phyloP scores from a whole-genome alignment of 495 filamentous ascomycete genomes.

The Parachaetomium inaequale region DNA sequence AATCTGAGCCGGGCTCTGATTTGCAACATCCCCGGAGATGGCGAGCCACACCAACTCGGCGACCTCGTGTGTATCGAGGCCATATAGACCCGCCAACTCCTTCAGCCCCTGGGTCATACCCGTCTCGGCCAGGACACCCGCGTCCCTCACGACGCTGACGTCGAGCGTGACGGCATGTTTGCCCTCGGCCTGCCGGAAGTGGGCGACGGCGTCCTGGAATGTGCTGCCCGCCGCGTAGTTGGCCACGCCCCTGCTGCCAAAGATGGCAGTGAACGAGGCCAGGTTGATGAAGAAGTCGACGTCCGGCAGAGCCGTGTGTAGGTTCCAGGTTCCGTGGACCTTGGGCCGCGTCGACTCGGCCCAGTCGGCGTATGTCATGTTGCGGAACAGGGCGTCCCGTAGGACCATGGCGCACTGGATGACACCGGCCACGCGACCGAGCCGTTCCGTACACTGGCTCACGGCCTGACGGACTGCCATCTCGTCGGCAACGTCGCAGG shows the following conservation, averaged over 20 bases:
- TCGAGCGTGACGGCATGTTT: constrained; percentile 46
- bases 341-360: constrained; percentile 50
- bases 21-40: not conserved
- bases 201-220: constrained; percentile 50
- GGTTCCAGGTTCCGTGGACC: constrained; percentile 40
- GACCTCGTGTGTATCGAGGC: not conserved
- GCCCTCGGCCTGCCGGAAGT: constrained; percentile 33
- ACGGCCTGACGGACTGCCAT: not conserved
- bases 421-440: constrained; percentile 41
- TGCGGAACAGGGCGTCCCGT: constrained; percentile 41
- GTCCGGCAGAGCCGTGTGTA: constrained; percentile 17
- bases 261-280: constrained; percentile 51
- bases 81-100: not conserved
- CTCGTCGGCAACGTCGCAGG: not conserved
- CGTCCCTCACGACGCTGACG: constrained; percentile 39
- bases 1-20: not conserved
- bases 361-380: constrained; percentile 38
- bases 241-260: constrained; percentile 51
- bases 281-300: constrained; percentile 63
- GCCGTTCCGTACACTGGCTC: not conserved
- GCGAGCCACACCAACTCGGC: not conserved
- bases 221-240: constrained; percentile 59
- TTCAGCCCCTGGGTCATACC: not conserved
- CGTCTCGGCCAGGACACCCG: constrained; percentile 30
- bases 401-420: constrained; percentile 54